A percentile compares a stretch with the other conserved stretches of the same genome.
These are phyloP conservation scores for Biscogniauxia marginata DNA, from an alignment of 2,329 filamentous ascomycete genomes.

Conservation along the genomic window DNA sequence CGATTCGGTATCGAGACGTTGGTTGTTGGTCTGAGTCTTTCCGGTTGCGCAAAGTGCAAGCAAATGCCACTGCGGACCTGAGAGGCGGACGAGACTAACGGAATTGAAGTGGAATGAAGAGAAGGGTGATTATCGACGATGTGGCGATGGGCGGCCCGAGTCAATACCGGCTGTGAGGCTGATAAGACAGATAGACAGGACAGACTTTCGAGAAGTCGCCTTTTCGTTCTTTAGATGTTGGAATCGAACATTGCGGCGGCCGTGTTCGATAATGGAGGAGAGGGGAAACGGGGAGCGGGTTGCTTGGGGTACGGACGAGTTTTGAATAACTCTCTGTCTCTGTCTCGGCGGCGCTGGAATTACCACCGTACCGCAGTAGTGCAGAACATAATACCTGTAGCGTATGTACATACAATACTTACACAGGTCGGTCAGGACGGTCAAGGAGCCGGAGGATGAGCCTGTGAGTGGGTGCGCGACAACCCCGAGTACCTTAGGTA, in stretches of 20 bases:
- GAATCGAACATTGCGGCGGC: conserved; percentile 54
- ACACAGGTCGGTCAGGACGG: neutral
- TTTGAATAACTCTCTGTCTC: conserved; percentile 30
- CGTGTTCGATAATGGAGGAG: conserved; percentile 47
- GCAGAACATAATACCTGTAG: neutral
- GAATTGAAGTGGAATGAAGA: conserved; percentile 17
- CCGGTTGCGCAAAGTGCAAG: conserved; percentile 46
- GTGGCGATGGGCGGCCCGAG: conserved; percentile 18
- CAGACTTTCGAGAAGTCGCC: conserved; percentile 54
- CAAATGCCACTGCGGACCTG: conserved; percentile 48
- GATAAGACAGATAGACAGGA: conserved; percentile 28
- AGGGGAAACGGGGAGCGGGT: conserved; percentile 36
- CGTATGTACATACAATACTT: conserved; percentile 3
- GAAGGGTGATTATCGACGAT: conserved; percentile 11
- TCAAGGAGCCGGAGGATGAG: neutral
- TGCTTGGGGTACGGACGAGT: conserved; percentile 34
- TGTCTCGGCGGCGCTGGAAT: conserved; percentile 16
- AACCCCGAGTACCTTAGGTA: neutral
- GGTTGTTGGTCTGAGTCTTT: conserved; percentile 9
- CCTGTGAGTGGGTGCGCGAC: neutral
- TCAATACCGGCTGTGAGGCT: conserved; percentile 20
- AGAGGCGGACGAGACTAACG: conserved; percentile 6
- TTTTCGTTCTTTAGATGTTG: conserved; percentile 49
- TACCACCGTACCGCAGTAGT: conserved; percentile 1
- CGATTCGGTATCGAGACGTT: conserved; percentile 13